Conservation (phyloP, 1,139 yeast species). For the Spathaspora sp. region DNA sequence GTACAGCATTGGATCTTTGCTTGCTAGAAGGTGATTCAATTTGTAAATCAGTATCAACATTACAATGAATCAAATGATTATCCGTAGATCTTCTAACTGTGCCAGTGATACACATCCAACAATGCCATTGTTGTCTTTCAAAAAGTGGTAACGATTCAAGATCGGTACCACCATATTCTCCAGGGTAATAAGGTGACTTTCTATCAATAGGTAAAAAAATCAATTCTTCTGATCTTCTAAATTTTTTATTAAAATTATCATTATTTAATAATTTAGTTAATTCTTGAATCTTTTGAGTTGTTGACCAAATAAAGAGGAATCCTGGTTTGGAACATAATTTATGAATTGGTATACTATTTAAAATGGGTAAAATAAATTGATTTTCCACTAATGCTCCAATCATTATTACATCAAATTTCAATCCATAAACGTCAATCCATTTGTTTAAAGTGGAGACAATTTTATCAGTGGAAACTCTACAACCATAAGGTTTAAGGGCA, state of each 20-base stretch:
- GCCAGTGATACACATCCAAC: slow-evolving; percentile 97
- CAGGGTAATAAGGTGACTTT: slow-evolving; percentile 60
- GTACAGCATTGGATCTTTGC: slow-evolving; percentile 45
- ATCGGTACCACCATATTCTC: slow-evolving; percentile 15
- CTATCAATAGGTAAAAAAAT: slow-evolving; percentile 65
- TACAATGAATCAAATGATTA: slow-evolving; percentile 83
- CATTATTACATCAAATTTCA: slow-evolving; percentile 87
- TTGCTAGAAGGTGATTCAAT: slow-evolving; percentile 38
- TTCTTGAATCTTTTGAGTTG: slow-evolving; percentile 67
- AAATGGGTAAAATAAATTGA: slow-evolving; percentile 59
- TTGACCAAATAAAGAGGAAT: slow-evolving; percentile 82
- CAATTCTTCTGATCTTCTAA: slow-evolving; percentile 85
- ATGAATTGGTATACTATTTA: slow-evolving; percentile 67
- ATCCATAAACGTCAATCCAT: slow-evolving; percentile 58
- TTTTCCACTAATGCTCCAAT: slow-evolving; percentile 81
- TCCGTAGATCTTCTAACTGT: slow-evolving; percentile 87
- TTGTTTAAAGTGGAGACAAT: slow-evolving; percentile 55
- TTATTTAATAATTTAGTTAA: slow-evolving; percentile 55
- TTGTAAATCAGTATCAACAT: slow-evolving; percentile 84
- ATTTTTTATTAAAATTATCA: slow-evolving; percentile 69
- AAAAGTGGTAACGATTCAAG: slow-evolving; percentile 25
- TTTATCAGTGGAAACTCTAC: slow-evolving; percentile 48
- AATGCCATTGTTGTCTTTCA: slow-evolving; percentile 76
- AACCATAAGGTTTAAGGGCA: slow-evolving; percentile 67
- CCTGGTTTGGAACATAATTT: slow-evolving; percentile 82